Conservation (phyloP, 495 filamentous ascomycete species). For the Penicillium cosmopolitanum region DNA sequence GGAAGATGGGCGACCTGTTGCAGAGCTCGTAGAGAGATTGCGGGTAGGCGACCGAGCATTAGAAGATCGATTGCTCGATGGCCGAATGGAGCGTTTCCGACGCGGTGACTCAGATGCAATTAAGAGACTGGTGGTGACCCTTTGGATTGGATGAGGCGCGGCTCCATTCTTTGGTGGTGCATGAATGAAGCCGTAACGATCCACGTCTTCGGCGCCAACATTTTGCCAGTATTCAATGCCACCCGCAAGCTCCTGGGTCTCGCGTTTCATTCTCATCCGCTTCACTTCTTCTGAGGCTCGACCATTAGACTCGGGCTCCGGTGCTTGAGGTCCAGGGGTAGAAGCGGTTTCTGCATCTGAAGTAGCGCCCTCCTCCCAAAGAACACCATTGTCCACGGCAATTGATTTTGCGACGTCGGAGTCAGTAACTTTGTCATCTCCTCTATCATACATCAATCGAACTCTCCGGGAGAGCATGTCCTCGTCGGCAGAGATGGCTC, state of each 20-base stretch:
- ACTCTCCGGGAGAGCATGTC: constrained; percentile 87
- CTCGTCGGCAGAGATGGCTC: constrained; percentile 70
- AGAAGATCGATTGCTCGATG: constrained; percentile 50
- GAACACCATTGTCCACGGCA: constrained; percentile 60
- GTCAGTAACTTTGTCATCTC: constrained; percentile 58
- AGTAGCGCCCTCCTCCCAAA: constrained; percentile 58
- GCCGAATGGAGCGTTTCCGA: constrained; percentile 56
- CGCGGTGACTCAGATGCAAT: constrained; percentile 67
- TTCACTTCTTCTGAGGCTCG: constrained; percentile 32
- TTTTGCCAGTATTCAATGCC: constrained; percentile 97
- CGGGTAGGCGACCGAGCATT: constrained; percentile 59
- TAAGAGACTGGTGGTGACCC: constrained; percentile 67
- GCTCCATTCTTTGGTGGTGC: constrained; percentile 40
- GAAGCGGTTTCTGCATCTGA: constrained; percentile 48
- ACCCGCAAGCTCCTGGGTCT: constrained; percentile 69
- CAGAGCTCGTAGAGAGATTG: constrained; percentile 38
- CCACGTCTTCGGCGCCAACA: constrained; percentile 81
- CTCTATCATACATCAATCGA: constrained; percentile 87
- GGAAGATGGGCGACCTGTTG: constrained; percentile 40
- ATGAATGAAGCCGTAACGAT: constrained; percentile 93
- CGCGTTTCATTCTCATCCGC: constrained; percentile 43
- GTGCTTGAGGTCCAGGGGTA: constrained; percentile 30
- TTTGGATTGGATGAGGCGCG: constrained; percentile 58
- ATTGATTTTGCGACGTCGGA: constrained; percentile 47
- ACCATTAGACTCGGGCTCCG: constrained; percentile 24